Percentiles rank a stretch among this genome's conserved stretches.
phyloP scores from a whole-genome alignment of 768 basidiomycete species.

The Gelatoporia subvermispora region DNA sequence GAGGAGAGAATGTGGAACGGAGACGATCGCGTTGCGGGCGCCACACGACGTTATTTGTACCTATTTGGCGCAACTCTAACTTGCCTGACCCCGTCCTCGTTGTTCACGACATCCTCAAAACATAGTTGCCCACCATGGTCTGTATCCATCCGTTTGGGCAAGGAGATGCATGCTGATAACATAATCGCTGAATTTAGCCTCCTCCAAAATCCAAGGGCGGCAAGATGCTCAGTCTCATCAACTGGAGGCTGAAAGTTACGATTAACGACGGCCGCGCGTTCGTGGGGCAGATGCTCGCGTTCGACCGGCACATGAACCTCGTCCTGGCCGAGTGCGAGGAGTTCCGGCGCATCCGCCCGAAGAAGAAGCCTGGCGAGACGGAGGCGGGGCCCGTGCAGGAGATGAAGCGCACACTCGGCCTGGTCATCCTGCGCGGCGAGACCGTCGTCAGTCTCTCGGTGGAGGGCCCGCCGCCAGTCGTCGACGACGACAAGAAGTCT shows the following conservation, averaged over 20 bases:
- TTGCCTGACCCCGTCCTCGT: conserved; percentile 21
- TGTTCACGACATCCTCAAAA: conserved; percentile 19
- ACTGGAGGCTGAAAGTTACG: conserved; percentile 96
- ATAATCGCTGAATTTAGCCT: conserved; percentile 45
- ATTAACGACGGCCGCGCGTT: conserved; percentile 95
- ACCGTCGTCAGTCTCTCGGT: conserved; percentile 93
- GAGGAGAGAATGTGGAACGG: no score
- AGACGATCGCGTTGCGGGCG: background rate
- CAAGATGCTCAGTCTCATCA: conserved; percentile 96
- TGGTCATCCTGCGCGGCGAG: conserved; percentile 95
- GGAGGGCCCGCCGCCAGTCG: conserved; percentile 90
- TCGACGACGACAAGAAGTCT: conserved; percentile 86
- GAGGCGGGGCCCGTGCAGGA: conserved; percentile 77
- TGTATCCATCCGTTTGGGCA: background rate
- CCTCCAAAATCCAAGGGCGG: conserved; percentile 97
- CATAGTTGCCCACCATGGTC: conserved; percentile 51
- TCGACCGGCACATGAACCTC: conserved; percentile 99
- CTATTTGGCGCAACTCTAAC: conserved; percentile 25
- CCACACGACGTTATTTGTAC: conserved; percentile 24
- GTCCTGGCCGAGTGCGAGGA: conserved; percentile 98
- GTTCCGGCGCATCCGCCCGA: conserved; percentile 86
- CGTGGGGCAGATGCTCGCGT: conserved; percentile 98
- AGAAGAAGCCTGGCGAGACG: conserved; percentile 79
- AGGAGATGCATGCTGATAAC: background rate
- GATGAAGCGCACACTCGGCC: conserved; percentile 93